These are phyloP conservation scores for Magnolia changhungtana DNA, from an alignment of 164 flowering plant species.

Conservation along the genomic window DNA sequence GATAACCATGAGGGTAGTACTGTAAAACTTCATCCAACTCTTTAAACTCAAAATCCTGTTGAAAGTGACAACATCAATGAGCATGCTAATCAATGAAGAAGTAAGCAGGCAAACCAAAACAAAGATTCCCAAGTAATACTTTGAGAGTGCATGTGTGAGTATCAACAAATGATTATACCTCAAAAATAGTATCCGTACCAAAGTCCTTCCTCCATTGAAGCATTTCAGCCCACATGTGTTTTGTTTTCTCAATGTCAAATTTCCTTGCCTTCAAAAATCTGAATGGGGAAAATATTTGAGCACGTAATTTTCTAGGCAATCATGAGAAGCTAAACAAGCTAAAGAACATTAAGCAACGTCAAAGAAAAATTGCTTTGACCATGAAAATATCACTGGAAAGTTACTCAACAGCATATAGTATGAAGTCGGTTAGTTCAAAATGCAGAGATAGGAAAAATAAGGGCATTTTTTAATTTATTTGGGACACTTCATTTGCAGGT, in stretches of 20 bases:
- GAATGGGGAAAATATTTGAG: slow-evolving; percentile 4
- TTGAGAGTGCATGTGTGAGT: background rate
- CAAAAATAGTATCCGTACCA: slow-evolving; percentile 63
- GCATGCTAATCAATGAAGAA: slow-evolving; percentile 1
- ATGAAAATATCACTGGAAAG: background rate
- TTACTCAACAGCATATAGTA: background rate
- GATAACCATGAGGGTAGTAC: slow-evolving; percentile 76
- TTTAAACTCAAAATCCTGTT: slow-evolving; percentile 64
- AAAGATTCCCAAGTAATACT: background rate
- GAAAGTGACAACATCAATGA: slow-evolving; percentile 2
- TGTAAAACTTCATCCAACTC: slow-evolving; percentile 61
- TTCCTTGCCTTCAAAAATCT: slow-evolving; percentile 84
- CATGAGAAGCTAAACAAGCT: background rate
- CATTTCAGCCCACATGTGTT: slow-evolving; percentile 79
- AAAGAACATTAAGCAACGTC: background rate
- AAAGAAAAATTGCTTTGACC: background rate
- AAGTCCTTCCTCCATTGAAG: slow-evolving; percentile 81
- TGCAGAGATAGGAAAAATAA: too few relatives aligned
- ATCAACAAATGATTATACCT: slow-evolving; percentile 32
- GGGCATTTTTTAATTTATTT: too few relatives aligned
- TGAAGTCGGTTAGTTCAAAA: too few relatives aligned
- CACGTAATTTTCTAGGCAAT: too few relatives aligned
- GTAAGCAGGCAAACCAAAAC: background rate
- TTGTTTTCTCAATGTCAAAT: slow-evolving; percentile 70
- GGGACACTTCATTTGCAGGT: too few relatives aligned